Evolutionary conservation across 139 green algal species (phyloP).

Genomic region (Zygnema cylindricum): DNA sequence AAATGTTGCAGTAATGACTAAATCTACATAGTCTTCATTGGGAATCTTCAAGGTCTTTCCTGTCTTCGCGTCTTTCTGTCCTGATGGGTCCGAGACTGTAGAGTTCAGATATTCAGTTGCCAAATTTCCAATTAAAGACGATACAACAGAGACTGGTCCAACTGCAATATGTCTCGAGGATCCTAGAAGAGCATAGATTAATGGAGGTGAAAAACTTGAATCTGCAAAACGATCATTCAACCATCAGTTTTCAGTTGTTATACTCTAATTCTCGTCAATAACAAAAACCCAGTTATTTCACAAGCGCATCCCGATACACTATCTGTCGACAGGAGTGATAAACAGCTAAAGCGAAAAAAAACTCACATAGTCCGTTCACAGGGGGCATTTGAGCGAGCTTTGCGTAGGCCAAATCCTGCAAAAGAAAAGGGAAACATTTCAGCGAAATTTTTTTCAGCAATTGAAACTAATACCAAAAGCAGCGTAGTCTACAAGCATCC

Average conservation of each 20-base stretch:
- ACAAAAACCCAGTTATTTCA: too few relatives aligned
- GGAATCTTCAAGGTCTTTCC: conserved; percentile 20
- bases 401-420: conserved; percentile 59
- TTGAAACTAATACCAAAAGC: neutral
- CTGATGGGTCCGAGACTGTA: neutral
- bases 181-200: conserved; percentile 55
- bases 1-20: conserved; percentile 58
- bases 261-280: too few relatives aligned
- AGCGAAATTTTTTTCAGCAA: neutral
- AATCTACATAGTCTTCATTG: conserved; percentile 40
- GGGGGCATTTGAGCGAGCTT: conserved; percentile 51
- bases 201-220: conserved; percentile 47
- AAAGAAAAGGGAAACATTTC: too few relatives aligned
- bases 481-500: too few relatives aligned
- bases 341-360: neutral
- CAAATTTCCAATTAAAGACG: conserved; percentile 41
- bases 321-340: too few relatives aligned
- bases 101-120: neutral
- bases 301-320: too few relatives aligned
- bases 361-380: conserved; percentile 61
- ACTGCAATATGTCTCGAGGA: conserved; percentile 60
- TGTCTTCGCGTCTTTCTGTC: conserved; percentile 24
- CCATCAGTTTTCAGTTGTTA: too few relatives aligned
- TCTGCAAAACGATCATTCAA: too few relatives aligned
- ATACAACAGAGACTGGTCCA: conserved; percentile 61